phyloP scores from a whole-genome alignment of 257 asterid species.

The Perilla frutescens region DNA sequence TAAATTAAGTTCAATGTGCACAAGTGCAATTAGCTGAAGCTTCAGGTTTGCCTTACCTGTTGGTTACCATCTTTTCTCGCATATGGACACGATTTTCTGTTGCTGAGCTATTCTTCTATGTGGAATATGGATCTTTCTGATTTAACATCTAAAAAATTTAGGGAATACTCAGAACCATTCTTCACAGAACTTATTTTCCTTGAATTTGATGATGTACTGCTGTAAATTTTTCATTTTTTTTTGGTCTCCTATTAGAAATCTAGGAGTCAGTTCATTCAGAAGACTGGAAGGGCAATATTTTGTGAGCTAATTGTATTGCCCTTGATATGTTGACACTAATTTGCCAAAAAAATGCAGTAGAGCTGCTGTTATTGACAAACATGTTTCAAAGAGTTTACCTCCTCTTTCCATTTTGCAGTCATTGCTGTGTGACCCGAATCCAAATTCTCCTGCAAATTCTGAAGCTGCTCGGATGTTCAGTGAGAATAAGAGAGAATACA shows the following conservation, averaged over 20 bases:
- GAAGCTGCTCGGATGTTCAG: slow-evolving; percentile 92
- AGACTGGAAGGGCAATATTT: neutral
- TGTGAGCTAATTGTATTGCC: neutral
- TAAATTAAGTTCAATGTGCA: neutral
- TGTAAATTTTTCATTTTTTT: neutral
- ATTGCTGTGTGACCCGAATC: slow-evolving; percentile 85
- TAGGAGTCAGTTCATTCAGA: neutral
- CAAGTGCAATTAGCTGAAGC: neutral
- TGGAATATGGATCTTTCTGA: too few relatives aligned
- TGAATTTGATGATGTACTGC: too few relatives aligned
- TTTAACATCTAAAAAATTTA: too few relatives aligned
- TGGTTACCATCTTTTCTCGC: neutral
- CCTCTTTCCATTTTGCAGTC: slow-evolving; percentile 53
- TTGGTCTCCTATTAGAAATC: neutral
- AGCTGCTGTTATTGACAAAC: neutral
- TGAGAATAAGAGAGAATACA: slow-evolving; percentile 79
- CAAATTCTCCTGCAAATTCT: slow-evolving; percentile 87
- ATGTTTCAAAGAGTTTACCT: neutral
- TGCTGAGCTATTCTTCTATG: neutral
- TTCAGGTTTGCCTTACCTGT: neutral
- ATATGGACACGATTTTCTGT: too few relatives aligned
- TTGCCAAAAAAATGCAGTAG: too few relatives aligned
- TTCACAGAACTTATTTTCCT: too few relatives aligned
- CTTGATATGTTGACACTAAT: too few relatives aligned
- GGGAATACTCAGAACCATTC: too few relatives aligned